Conservation (phyloP, 2,329 filamentous ascomycete genomes). For the Diaporthe australafricana region DNA sequence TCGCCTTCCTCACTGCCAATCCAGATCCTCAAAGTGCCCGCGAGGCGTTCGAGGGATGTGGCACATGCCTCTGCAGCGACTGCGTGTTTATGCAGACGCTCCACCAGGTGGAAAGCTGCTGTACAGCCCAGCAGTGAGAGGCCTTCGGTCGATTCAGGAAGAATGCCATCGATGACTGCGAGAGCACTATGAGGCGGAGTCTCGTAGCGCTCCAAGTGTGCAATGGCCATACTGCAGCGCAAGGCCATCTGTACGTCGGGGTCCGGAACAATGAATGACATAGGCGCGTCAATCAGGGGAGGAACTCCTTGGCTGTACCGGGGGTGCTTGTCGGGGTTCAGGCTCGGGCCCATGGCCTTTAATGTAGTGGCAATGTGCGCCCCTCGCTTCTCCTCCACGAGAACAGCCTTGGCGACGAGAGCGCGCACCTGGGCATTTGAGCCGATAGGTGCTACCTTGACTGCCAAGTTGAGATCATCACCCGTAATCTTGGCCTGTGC, state of each 20-base stretch:
- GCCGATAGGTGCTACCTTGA: constrained; percentile 80
- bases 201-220: constrained; percentile 63
- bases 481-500: constrained; percentile 50
- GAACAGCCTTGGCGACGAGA: constrained; percentile 68
- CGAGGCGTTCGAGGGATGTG: constrained; percentile 65
- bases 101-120: constrained; percentile 69
- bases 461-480: constrained; percentile 73
- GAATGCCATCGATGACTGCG: constrained; percentile 62
- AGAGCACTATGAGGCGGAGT: constrained; percentile 56
- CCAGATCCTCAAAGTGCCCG: constrained; percentile 70
- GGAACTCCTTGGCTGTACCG: constrained; percentile 45
- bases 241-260: constrained; percentile 68
- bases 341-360: constrained; percentile 59
- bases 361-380: constrained; percentile 68
- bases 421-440: constrained; percentile 76
- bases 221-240: constrained; percentile 70
- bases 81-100: constrained; percentile 60
- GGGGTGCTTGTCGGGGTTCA: constrained; percentile 49
- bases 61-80: constrained; percentile 60
- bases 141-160: constrained; percentile 52
- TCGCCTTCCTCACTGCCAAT: constrained; percentile 65
- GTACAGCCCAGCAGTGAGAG: constrained; percentile 71
- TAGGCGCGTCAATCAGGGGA: constrained; percentile 60
- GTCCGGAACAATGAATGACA: constrained; percentile 54
- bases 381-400: constrained; percentile 65